Percentiles rank a stretch among this genome's conserved stretches.
These are phyloP conservation scores for Sphaerulina vaccinii DNA, from an alignment of 2,329 filamentous ascomycete genomes.

Conservation along the genomic window DNA sequence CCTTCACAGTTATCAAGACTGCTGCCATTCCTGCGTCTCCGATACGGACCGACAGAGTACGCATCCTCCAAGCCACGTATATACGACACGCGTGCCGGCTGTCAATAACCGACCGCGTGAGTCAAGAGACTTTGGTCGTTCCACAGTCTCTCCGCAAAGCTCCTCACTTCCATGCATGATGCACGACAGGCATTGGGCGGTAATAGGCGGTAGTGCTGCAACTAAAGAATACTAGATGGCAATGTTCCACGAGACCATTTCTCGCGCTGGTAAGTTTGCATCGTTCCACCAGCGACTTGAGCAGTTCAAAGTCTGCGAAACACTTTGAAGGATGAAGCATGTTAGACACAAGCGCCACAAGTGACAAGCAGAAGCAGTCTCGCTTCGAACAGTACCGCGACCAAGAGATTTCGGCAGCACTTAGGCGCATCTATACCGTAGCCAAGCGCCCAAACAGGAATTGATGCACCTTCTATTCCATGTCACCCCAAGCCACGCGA, in stretches of 20 bases:
- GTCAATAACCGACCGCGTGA: too few relatives aligned
- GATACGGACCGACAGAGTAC: too few relatives aligned
- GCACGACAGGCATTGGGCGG: slow-evolving; percentile 10
- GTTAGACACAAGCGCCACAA: background rate
- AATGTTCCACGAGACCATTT: background rate
- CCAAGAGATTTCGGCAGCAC: slow-evolving; percentile 10
- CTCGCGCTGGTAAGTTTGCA: background rate
- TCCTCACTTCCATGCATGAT: slow-evolving; percentile 8
- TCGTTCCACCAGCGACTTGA: background rate
- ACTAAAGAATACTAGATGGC: background rate
- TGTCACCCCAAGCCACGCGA: slow-evolving; percentile 16
- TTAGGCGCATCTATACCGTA: slow-evolving; percentile 8
- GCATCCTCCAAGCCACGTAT: too few relatives aligned
- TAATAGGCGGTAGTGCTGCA: slow-evolving; percentile 3
- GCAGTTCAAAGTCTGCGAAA: background rate
- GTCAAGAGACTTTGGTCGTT: background rate
- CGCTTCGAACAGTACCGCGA: background rate
- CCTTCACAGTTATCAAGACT: background rate
- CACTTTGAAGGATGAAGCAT: background rate
- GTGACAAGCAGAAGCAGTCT: background rate
- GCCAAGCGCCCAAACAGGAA: slow-evolving; percentile 16
- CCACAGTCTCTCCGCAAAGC: background rate
- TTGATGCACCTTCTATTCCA: slow-evolving; percentile 12
- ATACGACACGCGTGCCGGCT: too few relatives aligned
- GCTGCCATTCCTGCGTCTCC: too few relatives aligned